Conservation (phyloP, 305 asterid species). For the Fraxinus xanthoxyloides region DNA sequence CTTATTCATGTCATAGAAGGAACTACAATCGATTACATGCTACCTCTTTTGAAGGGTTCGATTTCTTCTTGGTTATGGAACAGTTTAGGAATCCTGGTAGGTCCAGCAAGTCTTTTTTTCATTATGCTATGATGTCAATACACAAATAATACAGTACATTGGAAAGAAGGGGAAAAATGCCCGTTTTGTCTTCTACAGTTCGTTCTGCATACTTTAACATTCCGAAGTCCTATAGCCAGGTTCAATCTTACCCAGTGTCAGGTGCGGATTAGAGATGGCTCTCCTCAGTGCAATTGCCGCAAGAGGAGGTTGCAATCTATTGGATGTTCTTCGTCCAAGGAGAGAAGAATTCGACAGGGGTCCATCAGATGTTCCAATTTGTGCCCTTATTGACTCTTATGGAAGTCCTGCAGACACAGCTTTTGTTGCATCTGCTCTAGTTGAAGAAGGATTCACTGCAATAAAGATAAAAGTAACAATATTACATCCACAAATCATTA, state of each 20-base stretch:
- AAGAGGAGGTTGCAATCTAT: slow-evolving; percentile 51
- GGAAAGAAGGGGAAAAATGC: neutral
- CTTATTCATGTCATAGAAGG: slow-evolving; percentile 71
- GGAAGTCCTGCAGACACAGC: slow-evolving; percentile 78
- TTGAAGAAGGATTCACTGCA: slow-evolving; percentile 79
- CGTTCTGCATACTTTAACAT: slow-evolving; percentile 18
- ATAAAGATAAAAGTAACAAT: slow-evolving; percentile 71
- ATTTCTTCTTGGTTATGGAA: slow-evolving; percentile 90
- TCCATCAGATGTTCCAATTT: slow-evolving; percentile 56
- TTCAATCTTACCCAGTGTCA: slow-evolving; percentile 83
- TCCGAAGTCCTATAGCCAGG: slow-evolving; percentile 56
- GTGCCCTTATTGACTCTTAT: slow-evolving; percentile 82
- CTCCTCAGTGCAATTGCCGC: slow-evolving; percentile 82
- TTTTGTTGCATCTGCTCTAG: slow-evolving; percentile 57
- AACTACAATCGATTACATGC: slow-evolving; percentile 42
- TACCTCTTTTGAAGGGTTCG: slow-evolving; percentile 72
- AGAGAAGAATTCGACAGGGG: slow-evolving; percentile 34
- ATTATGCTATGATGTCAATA: slow-evolving; percentile 5
- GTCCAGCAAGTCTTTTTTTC: slow-evolving; percentile 17
- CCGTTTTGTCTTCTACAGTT: slow-evolving; percentile 11
- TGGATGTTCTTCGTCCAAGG: slow-evolving; percentile 58
- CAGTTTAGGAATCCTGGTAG: slow-evolving; percentile 76
- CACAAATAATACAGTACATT: slow-evolving; percentile 2
- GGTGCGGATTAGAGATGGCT: slow-evolving; percentile 98
- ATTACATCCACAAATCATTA: neutral